Evolutionary conservation across 345 rosid genomes (phyloP).

Genomic region (Ceriops zippeliana): DNA sequence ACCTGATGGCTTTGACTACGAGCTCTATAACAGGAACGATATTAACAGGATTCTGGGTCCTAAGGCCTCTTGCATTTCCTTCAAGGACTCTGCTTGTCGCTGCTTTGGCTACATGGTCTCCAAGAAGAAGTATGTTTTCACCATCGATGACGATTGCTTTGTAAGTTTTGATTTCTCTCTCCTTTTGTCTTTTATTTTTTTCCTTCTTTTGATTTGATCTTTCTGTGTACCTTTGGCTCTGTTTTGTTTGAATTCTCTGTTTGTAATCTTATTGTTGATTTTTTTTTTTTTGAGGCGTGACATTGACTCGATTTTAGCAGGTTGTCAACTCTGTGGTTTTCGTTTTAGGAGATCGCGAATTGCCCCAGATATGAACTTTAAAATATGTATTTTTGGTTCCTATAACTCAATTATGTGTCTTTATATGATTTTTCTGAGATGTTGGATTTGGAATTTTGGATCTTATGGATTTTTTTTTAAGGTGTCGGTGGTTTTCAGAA

Average conservation of each 20-base stretch:
- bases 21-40: slow-evolving; percentile 50
- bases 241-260: not conserved
- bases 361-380: not conserved
- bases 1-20: slow-evolving; percentile 52
- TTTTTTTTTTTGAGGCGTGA: not conserved
- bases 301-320: not conserved
- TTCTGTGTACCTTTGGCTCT: not conserved
- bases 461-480: not conserved
- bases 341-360: not conserved
- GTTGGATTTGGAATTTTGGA: not conserved
- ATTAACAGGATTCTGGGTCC: slow-evolving; percentile 50
- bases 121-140: slow-evolving; percentile 46
- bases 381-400: no score
- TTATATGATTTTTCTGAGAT: not conserved
- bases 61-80: slow-evolving; percentile 56
- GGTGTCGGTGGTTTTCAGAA: not conserved
- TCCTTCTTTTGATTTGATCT: not conserved
- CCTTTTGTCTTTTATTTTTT: not conserved
- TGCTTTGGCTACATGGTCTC: slow-evolving; percentile 54
- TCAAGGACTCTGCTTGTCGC: slow-evolving; percentile 52
- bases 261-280: not conserved
- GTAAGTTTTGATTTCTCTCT: slow-evolving; percentile 21
- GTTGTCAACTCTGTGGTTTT: not conserved
- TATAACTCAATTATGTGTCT: no score
- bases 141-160: slow-evolving; percentile 59